Evolutionary conservation across 1,284 basidiomycete species (phyloP).

Genomic region (Xanthoconium separans): DNA sequence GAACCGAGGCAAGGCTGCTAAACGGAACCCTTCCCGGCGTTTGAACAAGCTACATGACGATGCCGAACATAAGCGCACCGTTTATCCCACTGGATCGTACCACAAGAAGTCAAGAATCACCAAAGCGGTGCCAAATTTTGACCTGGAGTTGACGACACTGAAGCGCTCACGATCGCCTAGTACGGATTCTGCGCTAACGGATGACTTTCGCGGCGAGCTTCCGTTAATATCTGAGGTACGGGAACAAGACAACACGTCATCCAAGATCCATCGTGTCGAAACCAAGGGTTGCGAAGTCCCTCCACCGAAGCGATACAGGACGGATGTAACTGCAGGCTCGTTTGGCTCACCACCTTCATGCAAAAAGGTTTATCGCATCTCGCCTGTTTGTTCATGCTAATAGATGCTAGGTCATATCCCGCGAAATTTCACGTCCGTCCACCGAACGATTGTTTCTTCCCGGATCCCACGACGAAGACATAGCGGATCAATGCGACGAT

Average conservation of each 20-base stretch:
- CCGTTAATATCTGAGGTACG: slow-evolving; percentile 43
- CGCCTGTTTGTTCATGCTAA: slow-evolving; percentile 10
- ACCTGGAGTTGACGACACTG: slow-evolving; percentile 52
- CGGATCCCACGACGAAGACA: slow-evolving; percentile 16
- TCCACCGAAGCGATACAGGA: slow-evolving; percentile 21
- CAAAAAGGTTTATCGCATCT: slow-evolving; percentile 21
- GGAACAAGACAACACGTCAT: slow-evolving; percentile 13
- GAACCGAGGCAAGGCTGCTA: slow-evolving; percentile 14
- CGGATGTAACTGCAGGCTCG: neutral
- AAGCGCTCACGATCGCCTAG: slow-evolving; percentile 32
- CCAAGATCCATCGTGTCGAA: slow-evolving; percentile 30
- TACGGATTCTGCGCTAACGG: slow-evolving; percentile 14
- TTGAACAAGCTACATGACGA: slow-evolving; percentile 47
- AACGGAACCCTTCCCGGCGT: slow-evolving; percentile 37
- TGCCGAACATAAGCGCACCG: slow-evolving; percentile 41
- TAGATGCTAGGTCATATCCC: slow-evolving; percentile 1
- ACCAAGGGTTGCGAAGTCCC: slow-evolving; percentile 4
- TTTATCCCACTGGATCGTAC: slow-evolving; percentile 39
- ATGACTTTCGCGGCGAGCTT: slow-evolving; percentile 47
- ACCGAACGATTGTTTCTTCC: slow-evolving; percentile 20
- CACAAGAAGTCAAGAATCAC: slow-evolving; percentile 23
- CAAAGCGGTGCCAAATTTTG: slow-evolving; percentile 45
- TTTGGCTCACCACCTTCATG: neutral
- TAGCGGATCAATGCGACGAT: neutral
- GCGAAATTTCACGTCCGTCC: slow-evolving; percentile 2